Conservation (phyloP, 2,329 filamentous ascomycete genomes). For the Paracamarosporium sp. region DNA sequence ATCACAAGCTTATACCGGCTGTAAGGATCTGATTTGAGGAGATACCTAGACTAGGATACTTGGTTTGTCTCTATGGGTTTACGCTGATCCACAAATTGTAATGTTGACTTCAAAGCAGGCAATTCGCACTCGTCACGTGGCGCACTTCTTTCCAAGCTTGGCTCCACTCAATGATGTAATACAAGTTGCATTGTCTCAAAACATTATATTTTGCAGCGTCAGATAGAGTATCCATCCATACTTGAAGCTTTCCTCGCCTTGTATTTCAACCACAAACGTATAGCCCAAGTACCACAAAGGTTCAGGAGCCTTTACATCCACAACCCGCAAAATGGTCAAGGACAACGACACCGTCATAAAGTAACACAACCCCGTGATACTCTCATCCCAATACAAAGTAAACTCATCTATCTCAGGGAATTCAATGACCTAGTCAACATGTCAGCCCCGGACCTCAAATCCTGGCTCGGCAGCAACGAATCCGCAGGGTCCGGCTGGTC, state of each 20-base stretch:
- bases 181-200: no score
- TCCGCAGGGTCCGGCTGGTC: conserved; percentile 66
- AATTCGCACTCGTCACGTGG: no score
- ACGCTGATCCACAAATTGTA: no score
- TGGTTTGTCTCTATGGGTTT: no score
- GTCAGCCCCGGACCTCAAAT: conserved; percentile 64
- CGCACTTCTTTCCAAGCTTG: no score
- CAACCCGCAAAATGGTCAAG: conserved; percentile 56
- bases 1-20: no score
- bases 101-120: no score
- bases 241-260: not conserved
- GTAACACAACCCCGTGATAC: conserved; percentile 28
- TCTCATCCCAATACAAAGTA: not conserved
- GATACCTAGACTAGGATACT: no score
- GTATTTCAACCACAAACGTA: not conserved
- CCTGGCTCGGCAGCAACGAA: conserved; percentile 67
- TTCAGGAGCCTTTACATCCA: not conserved
- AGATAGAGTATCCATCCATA: no score
- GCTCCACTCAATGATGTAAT: no score
- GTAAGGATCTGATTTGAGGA: no score
- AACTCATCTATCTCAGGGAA: conserved; percentile 52
- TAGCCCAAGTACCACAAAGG: not conserved
- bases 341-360: conserved; percentile 58
- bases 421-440: conserved; percentile 74
- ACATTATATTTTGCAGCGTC: no score